Evolutionary conservation across 306 rosid genomes (phyloP).

Genomic region (Gastrolobium villosum): DNA sequence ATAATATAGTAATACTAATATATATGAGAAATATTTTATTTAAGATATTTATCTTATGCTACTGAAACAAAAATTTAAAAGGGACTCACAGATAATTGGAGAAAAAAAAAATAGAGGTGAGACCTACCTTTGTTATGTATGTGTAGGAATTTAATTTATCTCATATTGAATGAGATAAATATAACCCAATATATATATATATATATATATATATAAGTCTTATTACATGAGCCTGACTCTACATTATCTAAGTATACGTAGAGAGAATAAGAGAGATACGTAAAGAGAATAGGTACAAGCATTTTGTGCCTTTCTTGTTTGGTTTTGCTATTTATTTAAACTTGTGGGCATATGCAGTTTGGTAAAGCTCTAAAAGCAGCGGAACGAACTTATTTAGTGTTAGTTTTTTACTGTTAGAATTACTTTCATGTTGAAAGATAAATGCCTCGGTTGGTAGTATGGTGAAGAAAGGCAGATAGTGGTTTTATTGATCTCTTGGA

Average conservation of each 20-base stretch:
- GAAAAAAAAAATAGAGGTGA: too few species aligned
- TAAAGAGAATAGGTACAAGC: background rate
- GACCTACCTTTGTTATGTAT: too few species aligned
- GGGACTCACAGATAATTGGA: too few species aligned
- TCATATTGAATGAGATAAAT: too few species aligned
- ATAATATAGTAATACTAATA: background rate
- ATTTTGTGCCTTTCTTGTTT: conserved; percentile 30
- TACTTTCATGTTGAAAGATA: background rate
- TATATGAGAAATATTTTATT: too few species aligned
- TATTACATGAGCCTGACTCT: background rate
- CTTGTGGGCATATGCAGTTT: conserved; percentile 29
- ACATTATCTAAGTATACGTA: background rate
- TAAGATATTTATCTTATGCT: too few species aligned
- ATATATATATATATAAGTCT: background rate
- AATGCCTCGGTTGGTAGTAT: background rate
- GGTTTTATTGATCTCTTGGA: background rate
- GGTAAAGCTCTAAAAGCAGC: conserved; percentile 39
- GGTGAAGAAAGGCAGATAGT: background rate
- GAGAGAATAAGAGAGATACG: background rate
- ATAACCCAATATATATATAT: conserved; percentile 34
- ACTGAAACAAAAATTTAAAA: too few species aligned
- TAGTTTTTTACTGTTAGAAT: background rate
- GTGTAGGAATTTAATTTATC: too few species aligned
- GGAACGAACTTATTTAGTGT: background rate
- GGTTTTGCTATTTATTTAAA: conserved; percentile 41